A percentile compares a stretch with the other conserved stretches of the same genome.
These are phyloP conservation scores for Lactarius evosmus DNA, from an alignment of 768 basidiomycete species.

Conservation along the genomic window DNA sequence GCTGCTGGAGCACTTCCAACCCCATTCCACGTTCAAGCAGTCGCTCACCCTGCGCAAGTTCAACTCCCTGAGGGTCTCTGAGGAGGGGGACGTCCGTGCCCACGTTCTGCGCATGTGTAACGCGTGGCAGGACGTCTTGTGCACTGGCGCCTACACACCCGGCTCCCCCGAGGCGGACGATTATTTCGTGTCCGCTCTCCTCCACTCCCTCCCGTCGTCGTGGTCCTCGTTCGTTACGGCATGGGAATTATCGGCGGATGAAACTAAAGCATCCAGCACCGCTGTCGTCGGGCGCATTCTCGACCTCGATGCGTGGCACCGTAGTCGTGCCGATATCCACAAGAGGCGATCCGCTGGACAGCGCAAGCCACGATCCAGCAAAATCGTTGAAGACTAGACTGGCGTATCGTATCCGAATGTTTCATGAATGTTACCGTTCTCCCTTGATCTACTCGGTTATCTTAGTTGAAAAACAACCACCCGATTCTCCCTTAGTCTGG, in stretches of 20 bases:
- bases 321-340: constrained; percentile 18
- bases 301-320: constrained; percentile 22
- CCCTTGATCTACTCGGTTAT: not conserved
- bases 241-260: constrained; percentile 9
- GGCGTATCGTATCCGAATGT: not conserved
- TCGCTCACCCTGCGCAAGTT: constrained; percentile 22
- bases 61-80: not conserved
- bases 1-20: constrained; percentile 19
- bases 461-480: not conserved
- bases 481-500: not conserved
- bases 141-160: constrained; percentile 4
- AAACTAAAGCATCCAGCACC: constrained; percentile 1
- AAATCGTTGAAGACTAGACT: not conserved
- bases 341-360: not conserved
- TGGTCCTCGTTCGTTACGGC: constrained; percentile 20
- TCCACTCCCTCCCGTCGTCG: constrained; percentile 19
- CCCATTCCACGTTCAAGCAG: constrained; percentile 17
- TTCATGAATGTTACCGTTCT: not conserved
- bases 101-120: constrained; percentile 25
- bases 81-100: constrained; percentile 18
- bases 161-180: not conserved
- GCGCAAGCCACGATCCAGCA: not conserved
- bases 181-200: constrained; percentile 13
- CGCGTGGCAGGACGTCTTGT: constrained; percentile 24
- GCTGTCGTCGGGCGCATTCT: constrained; percentile 18